phyloP scores from a whole-genome alignment of 129 eudicot genomes.

The Chrysanthemum makinoi region DNA sequence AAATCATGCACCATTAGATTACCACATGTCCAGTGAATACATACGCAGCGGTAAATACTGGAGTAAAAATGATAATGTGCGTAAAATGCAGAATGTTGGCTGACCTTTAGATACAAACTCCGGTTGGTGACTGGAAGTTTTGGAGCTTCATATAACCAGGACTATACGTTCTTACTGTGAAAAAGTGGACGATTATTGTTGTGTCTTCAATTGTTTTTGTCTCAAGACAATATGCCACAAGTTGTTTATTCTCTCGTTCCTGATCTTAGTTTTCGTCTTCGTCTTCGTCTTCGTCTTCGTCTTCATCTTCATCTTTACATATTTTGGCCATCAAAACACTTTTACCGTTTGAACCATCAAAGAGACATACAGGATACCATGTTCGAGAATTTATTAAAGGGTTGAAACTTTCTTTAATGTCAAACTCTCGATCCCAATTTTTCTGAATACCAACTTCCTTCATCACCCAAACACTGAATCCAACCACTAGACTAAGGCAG shows the following conservation, averaged over 20 bases:
- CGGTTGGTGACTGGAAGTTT: neutral
- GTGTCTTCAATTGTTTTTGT: neutral
- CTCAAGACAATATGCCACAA: conserved; percentile 3
- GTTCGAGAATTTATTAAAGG: no score
- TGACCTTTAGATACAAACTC: neutral
- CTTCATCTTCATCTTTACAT: neutral
- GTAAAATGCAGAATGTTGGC: neutral
- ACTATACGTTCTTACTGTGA: neutral
- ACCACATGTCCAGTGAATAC: no score
- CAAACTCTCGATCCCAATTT: neutral
- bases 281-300: neutral
- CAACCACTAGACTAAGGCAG: neutral
- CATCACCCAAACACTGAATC: conserved; percentile 4
- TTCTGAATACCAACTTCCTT: neutral
- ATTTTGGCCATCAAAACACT: neutral
- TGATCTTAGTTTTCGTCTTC: no score
- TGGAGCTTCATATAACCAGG: neutral
- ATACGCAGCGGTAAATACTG: no score
- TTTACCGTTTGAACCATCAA: neutral
- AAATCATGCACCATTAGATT: no score
- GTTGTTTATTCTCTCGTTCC: neutral
- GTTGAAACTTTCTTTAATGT: no score
- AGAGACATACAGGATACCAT: neutral
- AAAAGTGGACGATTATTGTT: neutral
- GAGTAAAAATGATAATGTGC: no score